These are phyloP conservation scores for Populus tremula DNA, from an alignment of 345 rosid species.

Conservation along the genomic window DNA sequence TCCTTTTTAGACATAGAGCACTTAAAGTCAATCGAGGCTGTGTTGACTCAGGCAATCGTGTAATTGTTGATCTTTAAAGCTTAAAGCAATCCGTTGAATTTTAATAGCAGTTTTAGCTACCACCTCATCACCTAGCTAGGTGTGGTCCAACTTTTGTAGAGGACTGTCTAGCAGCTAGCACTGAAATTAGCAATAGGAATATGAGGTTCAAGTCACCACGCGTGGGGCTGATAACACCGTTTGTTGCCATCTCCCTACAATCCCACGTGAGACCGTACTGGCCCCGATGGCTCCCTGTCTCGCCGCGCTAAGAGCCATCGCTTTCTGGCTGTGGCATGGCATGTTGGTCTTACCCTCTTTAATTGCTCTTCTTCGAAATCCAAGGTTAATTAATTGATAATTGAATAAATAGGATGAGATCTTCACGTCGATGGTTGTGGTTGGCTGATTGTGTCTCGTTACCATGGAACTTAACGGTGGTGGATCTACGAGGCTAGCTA, in stretches of 20 bases:
- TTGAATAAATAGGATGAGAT: not conserved
- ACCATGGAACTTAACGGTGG: not conserved
- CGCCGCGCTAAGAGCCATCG: slow-evolving; percentile 20
- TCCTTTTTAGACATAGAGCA: not conserved
- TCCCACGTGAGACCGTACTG: slow-evolving; percentile 33
- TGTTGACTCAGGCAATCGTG: not conserved
- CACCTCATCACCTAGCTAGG: not conserved
- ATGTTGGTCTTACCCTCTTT: slow-evolving; percentile 30
- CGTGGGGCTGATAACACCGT: slow-evolving; percentile 13
- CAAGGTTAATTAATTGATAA: not conserved
- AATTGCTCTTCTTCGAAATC: not conserved
- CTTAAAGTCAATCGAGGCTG: not conserved
- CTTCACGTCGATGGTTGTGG: not conserved
- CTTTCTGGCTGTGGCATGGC: slow-evolving; percentile 34
- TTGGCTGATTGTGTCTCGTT: not conserved
- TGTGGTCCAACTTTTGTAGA: not conserved
- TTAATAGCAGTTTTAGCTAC: not conserved
- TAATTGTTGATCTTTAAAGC: not conserved
- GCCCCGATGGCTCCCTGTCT: slow-evolving; percentile 22
- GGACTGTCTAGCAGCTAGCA: not conserved
- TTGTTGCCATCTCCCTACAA: slow-evolving; percentile 27
- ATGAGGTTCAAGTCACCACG: slow-evolving; percentile 8
- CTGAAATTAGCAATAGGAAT: not conserved
- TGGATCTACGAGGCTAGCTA: not conserved
- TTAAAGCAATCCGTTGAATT: not conserved